Conservation (phyloP, 2,329 filamentous ascomycete species). For the Fusarium coicis region DNA sequence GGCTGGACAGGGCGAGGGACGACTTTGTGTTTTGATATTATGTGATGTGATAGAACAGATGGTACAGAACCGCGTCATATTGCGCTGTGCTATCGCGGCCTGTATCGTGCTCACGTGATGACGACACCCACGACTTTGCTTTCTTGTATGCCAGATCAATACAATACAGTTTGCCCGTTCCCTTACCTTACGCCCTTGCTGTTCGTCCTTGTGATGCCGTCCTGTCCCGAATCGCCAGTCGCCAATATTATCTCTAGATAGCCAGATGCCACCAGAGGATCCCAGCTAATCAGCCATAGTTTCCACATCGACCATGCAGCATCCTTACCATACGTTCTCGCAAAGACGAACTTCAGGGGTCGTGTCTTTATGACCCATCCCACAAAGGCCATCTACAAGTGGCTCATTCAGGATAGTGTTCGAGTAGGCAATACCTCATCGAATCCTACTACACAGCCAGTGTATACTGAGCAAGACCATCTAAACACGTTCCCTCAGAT, state of each 20-base stretch:
- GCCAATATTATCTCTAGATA: conserved; percentile 17
- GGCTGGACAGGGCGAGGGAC: conserved; percentile 46
- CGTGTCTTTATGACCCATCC: conserved; percentile 99
- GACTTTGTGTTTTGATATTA: conserved; percentile 38
- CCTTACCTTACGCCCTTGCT: conserved; percentile 39
- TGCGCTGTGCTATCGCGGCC: conserved; percentile 8
- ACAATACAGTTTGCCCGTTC: conserved; percentile 49
- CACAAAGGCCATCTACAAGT: conserved; percentile 99
- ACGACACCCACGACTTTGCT: conserved; percentile 41
- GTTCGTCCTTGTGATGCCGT: conserved; percentile 43
- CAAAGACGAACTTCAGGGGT: conserved; percentile 97
- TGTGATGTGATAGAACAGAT: conserved; percentile 42
- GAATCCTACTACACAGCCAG: conserved; percentile 73
- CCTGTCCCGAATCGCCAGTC: conserved; percentile 38
- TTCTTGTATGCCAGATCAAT: conserved; percentile 52
- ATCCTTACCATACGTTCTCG: conserved; percentile 95
- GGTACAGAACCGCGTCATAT: background rate
- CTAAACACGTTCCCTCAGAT: conserved; percentile 93
- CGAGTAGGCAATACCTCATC: conserved; percentile 81
- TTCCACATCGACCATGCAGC: conserved; percentile 99
- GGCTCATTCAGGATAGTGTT: conserved; percentile 97
- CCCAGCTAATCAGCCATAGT: conserved; percentile 62
- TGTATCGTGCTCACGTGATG: conserved; percentile 40
- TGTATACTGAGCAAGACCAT: conserved; percentile 97
- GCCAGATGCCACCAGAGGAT: conserved; percentile 20